Base-by-base conservation (phyloP, 148 eudicot species). In the Fagopyrum esculentum region DNA sequence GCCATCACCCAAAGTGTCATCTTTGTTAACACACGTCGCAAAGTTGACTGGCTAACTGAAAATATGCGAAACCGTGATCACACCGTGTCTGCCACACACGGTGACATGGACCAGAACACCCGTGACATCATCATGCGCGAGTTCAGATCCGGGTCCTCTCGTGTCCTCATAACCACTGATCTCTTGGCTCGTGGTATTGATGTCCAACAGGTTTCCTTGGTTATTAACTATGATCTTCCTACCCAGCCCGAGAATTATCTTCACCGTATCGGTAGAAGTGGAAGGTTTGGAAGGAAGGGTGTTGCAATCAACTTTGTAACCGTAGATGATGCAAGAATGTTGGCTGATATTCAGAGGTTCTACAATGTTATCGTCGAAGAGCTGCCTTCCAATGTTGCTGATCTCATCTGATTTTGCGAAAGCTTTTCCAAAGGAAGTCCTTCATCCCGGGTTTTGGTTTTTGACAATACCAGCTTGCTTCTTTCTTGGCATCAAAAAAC, bases 221-320 rank as follows among this genome's bases (percentile, higher is more conserved):
- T 80, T 12, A 80, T 80, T 11, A 80, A 80, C 19, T 80, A 76
- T 66, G 82, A 80, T 60, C 76, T 80, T n/a, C 82, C 82, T 13
- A 80, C 82, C 56, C 82, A 80, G 66, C 82, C 82, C 12, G 82
- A 80, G 74, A 80, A 80, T 30, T 80, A 80, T 35, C 82, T 80
- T 71, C 82, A 80, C 54, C 72, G 82, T 43, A 80, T 80, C 1
- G 82, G 82, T 16, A 78, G 82, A 22, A 76, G 82, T 76, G 82
- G 82, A 71, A 47, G 74, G 55, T 71, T 71, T 71, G 74, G 74
- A 71, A 71, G 74, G 40, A 71, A 71, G 55, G 82, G 82, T 73
- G 82, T 76, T 50, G 79, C 82, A 2, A 80, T 80, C 11, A 80
- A 80, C 78, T 80, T 80, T 64, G 82, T 80, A 51, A 80, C 82